These are phyloP conservation scores for Cyclotella atomus DNA, from an alignment of 108 stramenopile species.

Conservation along the genomic window DNA sequence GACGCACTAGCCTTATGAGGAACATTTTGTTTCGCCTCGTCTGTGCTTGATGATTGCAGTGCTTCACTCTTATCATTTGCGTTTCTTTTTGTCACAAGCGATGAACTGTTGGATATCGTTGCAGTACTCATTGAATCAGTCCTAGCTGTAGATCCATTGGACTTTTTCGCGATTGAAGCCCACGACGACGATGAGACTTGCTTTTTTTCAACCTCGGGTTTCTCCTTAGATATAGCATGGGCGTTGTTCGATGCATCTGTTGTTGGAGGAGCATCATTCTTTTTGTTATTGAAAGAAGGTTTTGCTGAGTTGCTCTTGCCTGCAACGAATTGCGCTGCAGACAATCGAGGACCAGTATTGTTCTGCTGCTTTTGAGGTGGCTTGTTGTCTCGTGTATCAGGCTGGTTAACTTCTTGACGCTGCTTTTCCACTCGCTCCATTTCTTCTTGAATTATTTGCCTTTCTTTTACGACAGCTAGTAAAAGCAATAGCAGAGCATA, in stretches of 20 bases:
- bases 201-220: slow-evolving; percentile 30
- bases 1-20: not conserved
- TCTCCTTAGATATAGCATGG: slow-evolving; percentile 2
- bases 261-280: not conserved
- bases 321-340: not conserved
- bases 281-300: not conserved
- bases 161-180: slow-evolving; percentile 68
- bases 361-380: not conserved
- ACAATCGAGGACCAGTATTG: not conserved
- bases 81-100: slow-evolving; percentile 14
- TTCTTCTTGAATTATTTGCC: slow-evolving; percentile 74
- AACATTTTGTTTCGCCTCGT: slow-evolving; percentile 31
- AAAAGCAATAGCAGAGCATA: slow-evolving; percentile 93
- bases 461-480: slow-evolving; percentile 80
- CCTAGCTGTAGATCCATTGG: slow-evolving; percentile 39
- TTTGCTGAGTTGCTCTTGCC: not conserved
- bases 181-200: slow-evolving; percentile 57
- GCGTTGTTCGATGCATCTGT: slow-evolving; percentile 8
- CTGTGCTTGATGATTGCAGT: slow-evolving; percentile 27
- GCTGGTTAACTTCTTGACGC: slow-evolving; percentile 55
- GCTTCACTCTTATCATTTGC: slow-evolving; percentile 18
- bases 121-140: slow-evolving; percentile 37
- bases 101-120: slow-evolving; percentile 22
- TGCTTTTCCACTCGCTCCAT: slow-evolving; percentile 74
- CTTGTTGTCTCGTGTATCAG: slow-evolving; percentile 4